Evolutionary conservation across 1,284 basidiomycete species (phyloP).

Genomic region (Coniophora puteana): DNA sequence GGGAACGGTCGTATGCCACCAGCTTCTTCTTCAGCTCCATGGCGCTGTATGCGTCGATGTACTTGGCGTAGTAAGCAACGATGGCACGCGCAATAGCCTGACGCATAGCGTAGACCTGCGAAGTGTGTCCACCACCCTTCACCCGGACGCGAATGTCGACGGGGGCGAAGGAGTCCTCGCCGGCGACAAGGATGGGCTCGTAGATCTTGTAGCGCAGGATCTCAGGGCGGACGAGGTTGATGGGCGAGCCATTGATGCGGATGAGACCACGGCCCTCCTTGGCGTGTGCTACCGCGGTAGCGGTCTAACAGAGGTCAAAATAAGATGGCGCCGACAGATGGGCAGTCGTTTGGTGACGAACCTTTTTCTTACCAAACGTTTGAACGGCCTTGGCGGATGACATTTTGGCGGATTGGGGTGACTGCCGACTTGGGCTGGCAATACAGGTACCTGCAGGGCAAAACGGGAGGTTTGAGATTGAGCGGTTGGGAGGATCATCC

Average conservation of each 20-base stretch:
- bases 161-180: conserved; percentile 79
- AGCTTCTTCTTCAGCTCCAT: conserved; percentile 97
- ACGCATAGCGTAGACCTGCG: conserved; percentile 98
- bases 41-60: conserved; percentile 96
- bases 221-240: conserved; percentile 92
- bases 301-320: conserved; percentile 57
- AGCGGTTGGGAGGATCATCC: conserved; percentile 33
- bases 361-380: conserved; percentile 99
- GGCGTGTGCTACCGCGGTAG: conserved; percentile 94
- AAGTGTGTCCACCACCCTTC: conserved; percentile 99
- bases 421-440: conserved; percentile 9
- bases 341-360: conserved; percentile 32
- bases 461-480: conserved; percentile 7
- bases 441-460: conserved; percentile 15
- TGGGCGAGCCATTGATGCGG: conserved; percentile 96
- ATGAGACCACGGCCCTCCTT: conserved; percentile 97
- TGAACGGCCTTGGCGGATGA: conserved; percentile 87
- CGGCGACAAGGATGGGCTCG: conserved; percentile 89
- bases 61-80: conserved; percentile 99
- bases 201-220: conserved; percentile 98
- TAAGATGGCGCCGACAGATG: conserved; percentile 6
- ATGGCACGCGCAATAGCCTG: conserved; percentile 99
- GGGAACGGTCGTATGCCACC: conserved; percentile 91
- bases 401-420: conserved; percentile 46
- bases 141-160: conserved; percentile 98